phyloP scores from a whole-genome alignment of 2,329 filamentous ascomycete genomes.

The Septoria linicola region DNA sequence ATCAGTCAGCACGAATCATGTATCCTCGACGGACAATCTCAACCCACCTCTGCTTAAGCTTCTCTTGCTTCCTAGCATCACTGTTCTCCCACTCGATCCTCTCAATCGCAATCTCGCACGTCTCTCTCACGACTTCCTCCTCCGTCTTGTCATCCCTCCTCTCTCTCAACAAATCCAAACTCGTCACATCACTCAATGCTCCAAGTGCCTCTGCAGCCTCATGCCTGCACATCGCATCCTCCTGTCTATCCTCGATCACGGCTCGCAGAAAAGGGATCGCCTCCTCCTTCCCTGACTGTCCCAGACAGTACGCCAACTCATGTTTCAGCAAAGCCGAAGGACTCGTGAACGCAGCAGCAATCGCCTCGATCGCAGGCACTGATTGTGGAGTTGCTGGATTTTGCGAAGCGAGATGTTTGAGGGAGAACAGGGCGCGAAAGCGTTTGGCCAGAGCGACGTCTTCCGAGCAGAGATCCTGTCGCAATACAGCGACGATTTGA shows the following conservation, averaged over 20 bases:
- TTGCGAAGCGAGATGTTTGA: slow-evolving; percentile 85
- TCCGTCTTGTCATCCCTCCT: slow-evolving; percentile 75
- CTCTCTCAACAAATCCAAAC: slow-evolving; percentile 69
- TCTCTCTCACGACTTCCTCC: slow-evolving; percentile 81
- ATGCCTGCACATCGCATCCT: slow-evolving; percentile 93
- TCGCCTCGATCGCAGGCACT: slow-evolving; percentile 70
- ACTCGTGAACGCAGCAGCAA: slow-evolving; percentile 81
- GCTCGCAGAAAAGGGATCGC: slow-evolving; percentile 70
- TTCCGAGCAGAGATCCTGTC: slow-evolving; percentile 77
- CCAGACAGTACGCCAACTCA: slow-evolving; percentile 94
- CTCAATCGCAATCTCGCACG: slow-evolving; percentile 93
- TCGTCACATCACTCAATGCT: slow-evolving; percentile 73
- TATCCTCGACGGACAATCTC: background rate
- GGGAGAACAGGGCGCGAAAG: slow-evolving; percentile 94
- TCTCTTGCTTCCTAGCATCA: slow-evolving; percentile 68
- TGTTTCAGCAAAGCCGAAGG: slow-evolving; percentile 91
- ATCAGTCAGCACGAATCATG: slow-evolving; percentile 2
- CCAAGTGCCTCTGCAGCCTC: slow-evolving; percentile 95
- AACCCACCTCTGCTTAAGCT: slow-evolving; percentile 73
- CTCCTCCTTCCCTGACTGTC: slow-evolving; percentile 77
- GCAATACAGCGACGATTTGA: slow-evolving; percentile 61
- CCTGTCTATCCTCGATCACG: slow-evolving; percentile 73
- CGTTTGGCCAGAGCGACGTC: slow-evolving; percentile 77
- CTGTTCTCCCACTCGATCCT: slow-evolving; percentile 92
- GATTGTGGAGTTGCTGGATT: slow-evolving; percentile 57